A percentile compares a stretch with the other conserved stretches of the same genome.
Conservation (phyloP, 2,329 filamentous ascomycete genomes). For the Diaporthe capsici region DNA sequence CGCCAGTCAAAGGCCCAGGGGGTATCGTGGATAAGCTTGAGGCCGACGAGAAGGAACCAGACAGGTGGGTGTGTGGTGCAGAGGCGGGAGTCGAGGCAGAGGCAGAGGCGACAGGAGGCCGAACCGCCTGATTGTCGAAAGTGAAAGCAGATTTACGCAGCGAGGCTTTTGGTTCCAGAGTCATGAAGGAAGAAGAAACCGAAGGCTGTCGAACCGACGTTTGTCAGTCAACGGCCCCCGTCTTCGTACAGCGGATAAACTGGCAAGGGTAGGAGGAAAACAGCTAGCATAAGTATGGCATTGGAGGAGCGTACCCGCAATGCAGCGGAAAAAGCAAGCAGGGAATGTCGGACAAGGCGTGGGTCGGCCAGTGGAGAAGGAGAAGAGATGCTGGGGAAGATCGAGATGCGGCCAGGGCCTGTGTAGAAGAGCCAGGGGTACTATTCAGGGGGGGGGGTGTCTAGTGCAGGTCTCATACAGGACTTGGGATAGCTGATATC, state of each 20-base stretch:
- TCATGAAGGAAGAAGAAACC: conserved; percentile 40
- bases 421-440: conserved; percentile 3
- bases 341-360: conserved; percentile 20
- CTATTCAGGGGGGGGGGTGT: not conserved
- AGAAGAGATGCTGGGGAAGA: conserved; percentile 34
- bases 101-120: not conserved
- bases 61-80: not conserved
- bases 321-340: conserved; percentile 28
- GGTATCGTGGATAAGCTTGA: conserved; percentile 5
- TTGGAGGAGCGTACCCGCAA: conserved; percentile 29
- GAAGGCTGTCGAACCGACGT: conserved; percentile 41
- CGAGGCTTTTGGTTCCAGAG: conserved; percentile 34
- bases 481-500: conserved; percentile 33
- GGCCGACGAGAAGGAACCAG: conserved; percentile 2
- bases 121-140: conserved; percentile 27
- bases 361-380: conserved; percentile 21
- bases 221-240: conserved; percentile 41
- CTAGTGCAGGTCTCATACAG: conserved; percentile 36
- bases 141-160: conserved; percentile 30
- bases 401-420: conserved; percentile 33
- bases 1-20: not conserved
- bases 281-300: conserved; percentile 26
- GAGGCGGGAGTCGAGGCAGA: conserved; percentile 7
- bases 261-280: conserved; percentile 35
- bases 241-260: conserved; percentile 36